These are phyloP conservation scores for Pseudoneurospora amorphoporcata DNA, from an alignment of 495 filamentous ascomycete genomes.

Conservation along the genomic window DNA sequence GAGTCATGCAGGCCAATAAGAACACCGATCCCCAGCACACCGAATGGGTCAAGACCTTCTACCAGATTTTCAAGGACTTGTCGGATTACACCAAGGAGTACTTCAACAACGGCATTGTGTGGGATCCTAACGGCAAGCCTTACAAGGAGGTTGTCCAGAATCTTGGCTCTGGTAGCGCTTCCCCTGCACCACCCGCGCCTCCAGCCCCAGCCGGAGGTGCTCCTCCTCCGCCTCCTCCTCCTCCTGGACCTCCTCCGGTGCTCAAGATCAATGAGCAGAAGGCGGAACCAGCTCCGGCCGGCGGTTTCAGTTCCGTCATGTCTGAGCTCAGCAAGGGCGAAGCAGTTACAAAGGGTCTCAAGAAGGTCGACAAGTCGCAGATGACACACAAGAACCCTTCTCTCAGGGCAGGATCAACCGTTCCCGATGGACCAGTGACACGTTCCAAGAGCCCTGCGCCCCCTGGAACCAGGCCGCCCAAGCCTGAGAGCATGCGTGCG, in stretches of 20 bases:
- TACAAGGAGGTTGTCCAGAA: constrained; percentile 55
- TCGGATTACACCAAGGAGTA: constrained; percentile 70
- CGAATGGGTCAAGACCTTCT: constrained; percentile 81
- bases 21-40: constrained; percentile 64
- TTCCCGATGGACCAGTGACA: constrained; percentile 45
- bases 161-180: constrained; percentile 25
- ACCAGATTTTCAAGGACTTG: constrained; percentile 73
- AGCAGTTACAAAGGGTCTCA: constrained; percentile 71
- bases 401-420: constrained; percentile 61
- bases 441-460: constrained; percentile 74
- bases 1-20: constrained; percentile 79
- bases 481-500: constrained; percentile 85
- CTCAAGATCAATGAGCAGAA: constrained; percentile 38
- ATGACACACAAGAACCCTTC: constrained; percentile 99
- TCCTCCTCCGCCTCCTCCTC: constrained; percentile 69
- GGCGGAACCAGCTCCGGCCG: constrained; percentile 15
- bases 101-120: constrained; percentile 67
- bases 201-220: constrained; percentile 37
- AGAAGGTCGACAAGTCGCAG: constrained; percentile 84
- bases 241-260: constrained; percentile 46
- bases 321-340: constrained; percentile 82
- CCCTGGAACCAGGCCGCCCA: constrained; percentile 72
- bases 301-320: constrained; percentile 78
- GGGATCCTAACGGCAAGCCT: constrained; percentile 76
- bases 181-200: constrained; percentile 9